Base-by-base conservation (phyloP, 2,329 filamentous ascomycete species). In the Zymoseptoria ardabiliae region DNA sequence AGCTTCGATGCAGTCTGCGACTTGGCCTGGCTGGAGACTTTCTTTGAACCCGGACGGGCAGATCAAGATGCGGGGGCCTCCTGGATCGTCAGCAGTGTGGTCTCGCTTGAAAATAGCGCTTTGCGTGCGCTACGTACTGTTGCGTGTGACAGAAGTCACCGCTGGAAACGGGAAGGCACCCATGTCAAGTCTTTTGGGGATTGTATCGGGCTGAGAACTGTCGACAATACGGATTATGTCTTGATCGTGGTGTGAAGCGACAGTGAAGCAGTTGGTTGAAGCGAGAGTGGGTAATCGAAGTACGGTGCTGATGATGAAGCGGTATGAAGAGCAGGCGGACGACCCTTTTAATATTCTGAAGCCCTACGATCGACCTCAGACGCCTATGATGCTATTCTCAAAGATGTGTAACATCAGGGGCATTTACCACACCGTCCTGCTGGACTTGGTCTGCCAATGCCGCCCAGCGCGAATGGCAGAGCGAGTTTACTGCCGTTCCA, bases 11-110 rank as follows among this genome's bases (percentile, higher is more conserved):
- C 79, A 80, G 58, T 79, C 73, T 0, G 80, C 79, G 1, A 79
- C 79, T n/a, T 73, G 71, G 13, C 76, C 72, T 2, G 80, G 78
- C 17, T 77, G 73, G 3, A 82, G 74, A 54, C 79, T 81, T 23
- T 81, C 80, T 60, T 82, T 82, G 73, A 82, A 82, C 2, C 80
- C 80, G 0, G 79, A 82, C 0, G 81, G 80, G 17, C 78, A 79
- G 45, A 82, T 74, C 54, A 82, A 74, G 22, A 82, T 72, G 63
- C 63, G 67, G 68, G 69, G 73, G 66, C 58, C 68, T 66, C 70
- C 63, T 60, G 55, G 64, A 41, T 17, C 35, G 35, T 41, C 35
- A 41, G 35, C 10, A 17, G 17, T 41, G 10, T 41, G 35, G 11
- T 41, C 35, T 41, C 8, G 25, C 25, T 9, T 28, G 25, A 28